Percentiles rank a stretch among this genome's conserved stretches.
phyloP scores from a whole-genome alignment of 163 green algal species.

The Coccomyxa subellipsoidea region DNA sequence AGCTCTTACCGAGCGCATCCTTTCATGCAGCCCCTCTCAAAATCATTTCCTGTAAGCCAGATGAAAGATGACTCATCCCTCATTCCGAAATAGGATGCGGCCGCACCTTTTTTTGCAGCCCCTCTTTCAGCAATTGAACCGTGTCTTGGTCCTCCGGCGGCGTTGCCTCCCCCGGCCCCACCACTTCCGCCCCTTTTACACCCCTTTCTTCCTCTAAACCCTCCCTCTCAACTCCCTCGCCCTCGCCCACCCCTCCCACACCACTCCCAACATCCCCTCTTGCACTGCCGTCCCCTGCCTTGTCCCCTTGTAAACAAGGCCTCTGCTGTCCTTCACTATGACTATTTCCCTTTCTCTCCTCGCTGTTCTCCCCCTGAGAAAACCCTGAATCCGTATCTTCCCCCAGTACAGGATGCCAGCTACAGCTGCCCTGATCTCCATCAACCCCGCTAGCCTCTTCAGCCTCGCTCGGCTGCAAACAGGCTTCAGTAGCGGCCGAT shows the following conservation, averaged over 20 bases:
- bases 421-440: no score
- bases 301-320: neutral
- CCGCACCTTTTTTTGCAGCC: neutral
- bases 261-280: neutral
- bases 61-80: neutral
- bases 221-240: neutral
- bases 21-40: no score
- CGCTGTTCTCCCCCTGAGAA: neutral
- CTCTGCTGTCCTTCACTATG: neutral
- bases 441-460: no score
- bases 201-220: neutral
- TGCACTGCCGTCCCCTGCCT: neutral
- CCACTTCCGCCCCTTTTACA: neutral
- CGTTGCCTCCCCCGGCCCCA: neutral
- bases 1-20: no score
- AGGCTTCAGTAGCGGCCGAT: no score
- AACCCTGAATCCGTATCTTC: no score
- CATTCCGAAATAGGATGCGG: neutral
- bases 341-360: neutral
- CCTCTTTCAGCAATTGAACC: neutral
- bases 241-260: neutral
- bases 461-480: no score
- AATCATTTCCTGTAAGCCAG: neutral
- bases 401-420: no score
- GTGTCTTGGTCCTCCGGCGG: neutral